Base-by-base conservation (phyloP, 1,139 yeast genomes). In the Suhomyces taliae region DNA sequence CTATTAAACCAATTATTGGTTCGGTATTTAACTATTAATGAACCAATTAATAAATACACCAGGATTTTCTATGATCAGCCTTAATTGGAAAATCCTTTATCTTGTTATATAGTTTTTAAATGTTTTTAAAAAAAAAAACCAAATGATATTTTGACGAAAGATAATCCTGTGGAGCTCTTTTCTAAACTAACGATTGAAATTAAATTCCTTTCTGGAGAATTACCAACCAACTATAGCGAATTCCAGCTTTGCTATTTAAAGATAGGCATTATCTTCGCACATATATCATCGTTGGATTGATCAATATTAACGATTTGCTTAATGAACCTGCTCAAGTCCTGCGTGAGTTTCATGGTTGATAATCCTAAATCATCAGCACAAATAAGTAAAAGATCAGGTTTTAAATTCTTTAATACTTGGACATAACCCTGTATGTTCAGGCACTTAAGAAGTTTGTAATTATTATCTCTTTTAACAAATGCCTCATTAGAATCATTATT, bases 281-380 rank as follows among this genome's bases (percentile, higher is more conserved):
- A 59, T 27, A 70, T 64, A 42, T 67, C 70, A 31, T 66, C 69
- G 44, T 56, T 57, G 41, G 62, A 60, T 53, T 68, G 76, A 43
- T 69, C 72, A 36, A 72, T 58, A 45, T 67, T 66, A 39, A 74
- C 61, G 27, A 74, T 66, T 49, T 72, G 69, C 53, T 64, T 64
- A 37, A 73, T 74, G 51, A 74, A 75, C 46, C 74, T 61, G 38
- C 64, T 60, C 59, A 75, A 64, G 48, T 75, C 79, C 45, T 59
- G 60, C n/a, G 74, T 71, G 45, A 69, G 53, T 40, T 55, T 60
- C 37, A 51, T 48, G 34, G 48, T 46, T 8, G 64, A 48, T 12
- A 75, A 59, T 4, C 79, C 79, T 59, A 75, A 65, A 57, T 75
- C 80, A 47, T 72, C 79, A 34, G 71, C 56, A 57, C 80, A 75